Base-by-base conservation (phyloP, 192 early-diverging fungal genomes). In the Coemansia sp. region DNA sequence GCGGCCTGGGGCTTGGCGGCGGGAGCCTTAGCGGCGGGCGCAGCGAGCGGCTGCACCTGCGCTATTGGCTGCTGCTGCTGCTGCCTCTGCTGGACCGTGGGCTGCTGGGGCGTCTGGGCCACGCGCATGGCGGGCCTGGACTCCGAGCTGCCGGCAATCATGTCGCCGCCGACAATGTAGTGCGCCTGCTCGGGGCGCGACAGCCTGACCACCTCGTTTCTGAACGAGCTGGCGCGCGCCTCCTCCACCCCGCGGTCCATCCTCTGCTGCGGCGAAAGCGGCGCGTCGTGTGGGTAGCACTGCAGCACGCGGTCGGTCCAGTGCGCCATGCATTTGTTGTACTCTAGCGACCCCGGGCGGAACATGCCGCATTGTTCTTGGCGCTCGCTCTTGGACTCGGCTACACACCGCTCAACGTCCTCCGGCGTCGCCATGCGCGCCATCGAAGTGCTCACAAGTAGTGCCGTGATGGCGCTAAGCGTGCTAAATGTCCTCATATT, bases 321-420 rank as follows among this genome's bases (percentile, higher is more conserved):
- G 40, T 68, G 65, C 11, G 72, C 72, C 72, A 76, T 76, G 30
- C 72, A 76, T 38, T 68, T 57, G 61, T 76, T 76, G 61, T 76
- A 68, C 36, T 68, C 72, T n/a, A 76, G 48, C 17, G 65, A 51
- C 9, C 65, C 72, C 10, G 52, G 72, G 14, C 49, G 56, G 38
- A 65, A 50, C 8, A 33, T 49, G 13, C 72, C 72, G 40, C 72
- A 76, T 38, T 76, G 65, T 26, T 45, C 60, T 15, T 76, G 57
- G 19, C 72, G 53, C 27, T 70, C 52, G 61, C 47, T 41, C 35
- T 51, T 53, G 34, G 39, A 6, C 1, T 59, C 47, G 3, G 52
- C 47, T 5, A 64, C 51, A 40, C 47, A 38, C 33, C 36, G 38
- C 29, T 61, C 54, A 10, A 68, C 38, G 6, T 46, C 35, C 29